Evolutionary conservation across 768 basidiomycete genomes (phyloP), one percentile per base, ranked within the genome.

Genomic region (Clitopilus hobsonii): DNA sequence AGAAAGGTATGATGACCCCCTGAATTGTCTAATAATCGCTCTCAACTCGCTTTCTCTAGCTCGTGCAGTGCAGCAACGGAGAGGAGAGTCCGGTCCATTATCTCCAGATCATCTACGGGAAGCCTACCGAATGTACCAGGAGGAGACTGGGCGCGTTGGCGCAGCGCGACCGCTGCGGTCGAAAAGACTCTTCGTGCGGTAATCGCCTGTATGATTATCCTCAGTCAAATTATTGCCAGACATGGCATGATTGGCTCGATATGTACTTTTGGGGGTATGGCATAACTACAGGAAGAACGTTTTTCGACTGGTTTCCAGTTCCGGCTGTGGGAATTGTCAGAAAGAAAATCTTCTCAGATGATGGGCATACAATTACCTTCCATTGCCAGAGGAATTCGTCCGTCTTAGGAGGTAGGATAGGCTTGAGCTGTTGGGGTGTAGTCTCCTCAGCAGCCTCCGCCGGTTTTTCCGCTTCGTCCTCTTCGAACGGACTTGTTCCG

Each of bases 21-120:
- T 29, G 47, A 26, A 28, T 24, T n/a, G 52, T 45, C 24, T 47
- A n/a, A 8, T 10, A 7, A n/a, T 30, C 54, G 60, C 36, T 29
- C 11, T 49, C 11, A 20, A 27, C 41, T 3, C 23, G 47, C 14
- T 36, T 49, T 13, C 6, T 11, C 6, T 63, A 94, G 93, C 91
- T 20, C 88, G 91, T 7, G 75, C 80, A 5, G 87, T 90, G 0
- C 93, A 95, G 68, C 72, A 73, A 20, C 79, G 86, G 26, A 76
- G 88, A 18, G 81, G 84, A 2, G 91, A 93, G 27, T 76, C 74
- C 5, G 94, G 94, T 0, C 88, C 94, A 0, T 71, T 96, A 22
- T 85, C 90, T 1, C 94, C 94, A 0, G 91, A 94, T 60, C 91
- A 96, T 67, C 74, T 96, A 10, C 87, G 94, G 5, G 93, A 94